Percentiles rank a stretch among this genome's conserved stretches.
Evolutionary conservation across 2,329 filamentous ascomycete species (phyloP).

Genomic region (Neocatenulostroma microsporum): DNA sequence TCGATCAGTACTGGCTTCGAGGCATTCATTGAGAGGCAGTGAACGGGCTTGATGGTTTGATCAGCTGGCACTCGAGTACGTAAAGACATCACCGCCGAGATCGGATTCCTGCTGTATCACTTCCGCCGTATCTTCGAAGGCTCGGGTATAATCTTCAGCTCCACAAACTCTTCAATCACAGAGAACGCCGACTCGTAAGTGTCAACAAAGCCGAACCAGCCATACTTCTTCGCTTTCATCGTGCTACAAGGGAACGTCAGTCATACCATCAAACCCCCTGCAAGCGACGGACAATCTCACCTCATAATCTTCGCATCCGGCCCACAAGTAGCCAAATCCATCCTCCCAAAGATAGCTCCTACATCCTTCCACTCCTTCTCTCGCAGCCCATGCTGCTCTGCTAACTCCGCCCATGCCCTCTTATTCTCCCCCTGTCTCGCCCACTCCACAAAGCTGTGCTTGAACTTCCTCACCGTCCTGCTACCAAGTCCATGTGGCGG

Average conservation of each 20-base stretch:
- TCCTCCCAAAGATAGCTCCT: conserved; percentile 9
- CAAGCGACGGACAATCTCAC: conserved; percentile 3
- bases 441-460: conserved; percentile 10
- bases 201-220: conserved; percentile 10
- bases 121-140: conserved; percentile 1
- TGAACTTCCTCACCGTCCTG: conserved; percentile 5
- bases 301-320: conserved; percentile 6
- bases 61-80: too few species aligned
- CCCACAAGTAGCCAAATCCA: conserved; percentile 1
- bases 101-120: too few species aligned
- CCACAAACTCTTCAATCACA: conserved; percentile 7
- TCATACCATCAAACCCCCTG: background rate
- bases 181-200: conserved; percentile 7
- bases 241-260: background rate
- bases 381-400: conserved; percentile 5
- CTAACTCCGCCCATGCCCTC: conserved; percentile 7
- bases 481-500: conserved; percentile 7
- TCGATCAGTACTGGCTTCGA: too few species aligned
- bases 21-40: too few species aligned
- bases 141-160: conserved; percentile 6
- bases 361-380: conserved; percentile 8
- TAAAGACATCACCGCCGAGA: too few species aligned
- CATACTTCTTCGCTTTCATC: conserved; percentile 8
- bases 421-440: conserved; percentile 4
- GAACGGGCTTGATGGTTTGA: too few species aligned